These are phyloP conservation scores for Rubia occidens DNA, from an alignment of 305 asterid species.

Conservation along the genomic window DNA sequence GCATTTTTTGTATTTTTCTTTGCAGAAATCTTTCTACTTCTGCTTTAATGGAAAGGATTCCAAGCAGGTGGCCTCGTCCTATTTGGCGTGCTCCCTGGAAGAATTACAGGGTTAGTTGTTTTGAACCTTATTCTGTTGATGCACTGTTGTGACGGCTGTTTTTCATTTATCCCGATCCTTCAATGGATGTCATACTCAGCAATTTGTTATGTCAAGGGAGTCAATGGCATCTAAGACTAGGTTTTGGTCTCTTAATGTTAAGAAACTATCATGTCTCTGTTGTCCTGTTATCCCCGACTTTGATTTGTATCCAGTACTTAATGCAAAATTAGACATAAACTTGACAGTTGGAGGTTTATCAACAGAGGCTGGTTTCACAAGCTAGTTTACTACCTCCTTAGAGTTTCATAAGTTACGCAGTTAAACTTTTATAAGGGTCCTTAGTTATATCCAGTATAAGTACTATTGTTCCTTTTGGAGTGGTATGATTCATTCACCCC, in stretches of 20 bases:
- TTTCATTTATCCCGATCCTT: not conserved
- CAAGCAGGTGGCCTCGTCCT: slow-evolving; percentile 99
- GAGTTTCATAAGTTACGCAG: not conserved
- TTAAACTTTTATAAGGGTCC: not conserved
- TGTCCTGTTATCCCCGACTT: not conserved
- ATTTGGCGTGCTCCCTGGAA: slow-evolving; percentile 95
- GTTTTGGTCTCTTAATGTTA: not conserved
- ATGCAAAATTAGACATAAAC: not conserved
- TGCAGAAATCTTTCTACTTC: slow-evolving; percentile 84
- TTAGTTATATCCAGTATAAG: too few species aligned
- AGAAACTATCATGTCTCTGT: too few species aligned
- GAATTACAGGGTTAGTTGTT: slow-evolving; percentile 72
- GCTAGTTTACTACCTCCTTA: not conserved
- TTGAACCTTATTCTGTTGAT: slow-evolving; percentile 5
- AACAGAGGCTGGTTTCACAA: not conserved
- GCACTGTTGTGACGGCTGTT: not conserved
- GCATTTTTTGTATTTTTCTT: slow-evolving; percentile 9
- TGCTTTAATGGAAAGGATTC: slow-evolving; percentile 95
- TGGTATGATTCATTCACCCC: not conserved
- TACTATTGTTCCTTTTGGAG: too few species aligned
- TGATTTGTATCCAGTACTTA: not conserved
- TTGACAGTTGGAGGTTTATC: not conserved
- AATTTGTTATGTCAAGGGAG: not conserved
- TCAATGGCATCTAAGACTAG: not conserved
- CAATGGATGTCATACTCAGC: not conserved